phyloP scores from a whole-genome alignment of 805 yeast genomes.

The Yarrowia sp. region DNA sequence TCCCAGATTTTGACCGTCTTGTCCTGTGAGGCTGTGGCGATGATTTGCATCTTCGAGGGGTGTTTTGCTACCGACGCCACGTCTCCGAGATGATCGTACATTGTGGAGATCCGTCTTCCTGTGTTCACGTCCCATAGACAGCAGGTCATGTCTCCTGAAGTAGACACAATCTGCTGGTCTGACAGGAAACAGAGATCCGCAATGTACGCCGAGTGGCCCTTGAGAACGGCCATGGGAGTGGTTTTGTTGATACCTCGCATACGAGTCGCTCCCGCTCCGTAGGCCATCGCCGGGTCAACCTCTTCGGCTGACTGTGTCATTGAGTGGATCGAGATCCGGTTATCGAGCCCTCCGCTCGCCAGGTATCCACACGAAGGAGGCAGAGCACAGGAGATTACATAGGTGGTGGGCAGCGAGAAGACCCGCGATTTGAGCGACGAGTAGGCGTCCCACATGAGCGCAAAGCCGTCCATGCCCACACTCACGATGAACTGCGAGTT shows the following conservation, averaged over 20 bases:
- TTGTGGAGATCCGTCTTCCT: conserved; percentile 54
- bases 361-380: conserved; percentile 70
- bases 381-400: conserved; percentile 78
- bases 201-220: conserved; percentile 84
- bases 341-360: conserved; percentile 85
- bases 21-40: conserved; percentile 76
- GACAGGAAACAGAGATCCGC: conserved; percentile 74
- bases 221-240: conserved; percentile 61
- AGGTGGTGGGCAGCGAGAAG: conserved; percentile 73
- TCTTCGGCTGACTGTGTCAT: background rate
- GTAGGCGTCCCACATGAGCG: conserved; percentile 81
- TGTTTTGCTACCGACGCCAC: conserved; percentile 66
- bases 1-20: conserved; percentile 84
- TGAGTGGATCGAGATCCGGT: conserved; percentile 51
- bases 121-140: conserved; percentile 78
- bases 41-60: conserved; percentile 61
- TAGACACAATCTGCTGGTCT: conserved; percentile 64
- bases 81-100: conserved; percentile 56
- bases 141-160: conserved; percentile 84
- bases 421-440: conserved; percentile 76
- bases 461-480: conserved; percentile 86
- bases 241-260: conserved; percentile 43
- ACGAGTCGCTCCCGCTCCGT: background rate
- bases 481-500: conserved; percentile 68
- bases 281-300: conserved; percentile 4